These are phyloP conservation scores for Aspergillus avenaceus DNA, from an alignment of 495 filamentous ascomycete genomes.

Conservation along the genomic window DNA sequence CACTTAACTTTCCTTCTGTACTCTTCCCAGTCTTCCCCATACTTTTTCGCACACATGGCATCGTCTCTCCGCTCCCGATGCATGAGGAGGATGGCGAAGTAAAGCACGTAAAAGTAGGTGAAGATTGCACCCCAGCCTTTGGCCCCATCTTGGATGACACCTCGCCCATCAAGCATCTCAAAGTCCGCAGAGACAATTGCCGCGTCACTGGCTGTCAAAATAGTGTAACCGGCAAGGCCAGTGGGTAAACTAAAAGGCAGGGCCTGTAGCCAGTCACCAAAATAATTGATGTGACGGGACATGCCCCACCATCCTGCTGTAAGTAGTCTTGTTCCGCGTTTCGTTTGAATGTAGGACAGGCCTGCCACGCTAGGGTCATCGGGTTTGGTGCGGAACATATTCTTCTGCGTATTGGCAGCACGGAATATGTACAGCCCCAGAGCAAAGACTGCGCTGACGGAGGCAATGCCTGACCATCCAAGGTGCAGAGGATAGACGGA, in stretches of 20 bases:
- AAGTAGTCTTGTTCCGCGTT: slow-evolving; percentile 67
- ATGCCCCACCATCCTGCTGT: slow-evolving; percentile 85
- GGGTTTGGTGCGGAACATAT: slow-evolving; percentile 75
- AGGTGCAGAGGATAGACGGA: slow-evolving; percentile 70
- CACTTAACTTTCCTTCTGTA: slow-evolving; percentile 72
- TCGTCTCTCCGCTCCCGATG: slow-evolving; percentile 81
- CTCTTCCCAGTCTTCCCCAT: slow-evolving; percentile 81
- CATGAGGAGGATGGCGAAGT: slow-evolving; percentile 77
- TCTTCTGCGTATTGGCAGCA: slow-evolving; percentile 76
- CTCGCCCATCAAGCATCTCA: slow-evolving; percentile 34
- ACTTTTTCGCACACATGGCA: slow-evolving; percentile 76
- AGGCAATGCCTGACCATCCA: slow-evolving; percentile 50
- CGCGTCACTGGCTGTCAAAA: slow-evolving; percentile 40
- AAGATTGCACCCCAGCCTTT: slow-evolving; percentile 69
- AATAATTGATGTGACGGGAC: slow-evolving; percentile 83
- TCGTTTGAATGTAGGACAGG: slow-evolving; percentile 75
- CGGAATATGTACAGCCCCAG: slow-evolving; percentile 81
- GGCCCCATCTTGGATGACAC: slow-evolving; percentile 53
- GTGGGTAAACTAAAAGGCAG: slow-evolving; percentile 84
- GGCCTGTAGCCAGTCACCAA: slow-evolving; percentile 83
- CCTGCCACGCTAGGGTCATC: slow-evolving; percentile 64
- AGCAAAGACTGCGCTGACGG: slow-evolving; percentile 54
- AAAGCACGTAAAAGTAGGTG: slow-evolving; percentile 84
- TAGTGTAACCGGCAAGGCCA: slow-evolving; percentile 65
- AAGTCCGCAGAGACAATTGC: slow-evolving; percentile 42